Evolutionary conservation across 768 basidiomycete genomes (phyloP).

Genomic region (Hydnomerulius pinastri): DNA sequence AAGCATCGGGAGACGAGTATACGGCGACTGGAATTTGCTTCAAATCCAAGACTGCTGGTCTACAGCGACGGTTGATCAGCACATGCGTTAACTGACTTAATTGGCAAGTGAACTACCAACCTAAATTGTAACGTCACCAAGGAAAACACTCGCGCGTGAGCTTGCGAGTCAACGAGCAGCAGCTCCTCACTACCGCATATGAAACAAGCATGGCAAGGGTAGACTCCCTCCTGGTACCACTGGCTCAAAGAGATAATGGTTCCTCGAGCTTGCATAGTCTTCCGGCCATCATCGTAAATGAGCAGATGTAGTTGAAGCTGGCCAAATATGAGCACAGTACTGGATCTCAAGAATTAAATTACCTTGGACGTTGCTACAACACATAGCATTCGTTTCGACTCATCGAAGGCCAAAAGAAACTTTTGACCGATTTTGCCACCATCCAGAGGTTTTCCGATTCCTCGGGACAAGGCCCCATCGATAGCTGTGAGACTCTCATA

Average conservation of each 20-base stretch:
- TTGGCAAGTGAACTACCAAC: constrained; percentile 28
- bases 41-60: constrained; percentile 48
- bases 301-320: constrained; percentile 47
- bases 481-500: constrained; percentile 33
- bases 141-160: constrained; percentile 53
- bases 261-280: constrained; percentile 42
- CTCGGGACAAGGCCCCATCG: constrained; percentile 27
- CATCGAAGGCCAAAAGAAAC: constrained; percentile 46
- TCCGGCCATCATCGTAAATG: constrained; percentile 46
- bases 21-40: constrained; percentile 34
- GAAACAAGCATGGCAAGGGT: constrained; percentile 43
- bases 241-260: constrained; percentile 38
- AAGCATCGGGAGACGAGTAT: constrained; percentile 53
- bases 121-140: constrained; percentile 54
- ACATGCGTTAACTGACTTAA: background rate
- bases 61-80: constrained; percentile 17
- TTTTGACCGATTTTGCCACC: constrained; percentile 42
- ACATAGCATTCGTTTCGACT: constrained; percentile 44
- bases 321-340: background rate
- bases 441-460: constrained; percentile 30
- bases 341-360: background rate
- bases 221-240: constrained; percentile 42
- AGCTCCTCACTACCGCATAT: constrained; percentile 54
- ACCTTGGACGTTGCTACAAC: constrained; percentile 43
- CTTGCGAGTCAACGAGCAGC: constrained; percentile 45